A percentile compares a stretch with the other conserved stretches of the same genome.
Conservation (phyloP, 805 yeast genomes). For the Nakazawaea peltata region DNA sequence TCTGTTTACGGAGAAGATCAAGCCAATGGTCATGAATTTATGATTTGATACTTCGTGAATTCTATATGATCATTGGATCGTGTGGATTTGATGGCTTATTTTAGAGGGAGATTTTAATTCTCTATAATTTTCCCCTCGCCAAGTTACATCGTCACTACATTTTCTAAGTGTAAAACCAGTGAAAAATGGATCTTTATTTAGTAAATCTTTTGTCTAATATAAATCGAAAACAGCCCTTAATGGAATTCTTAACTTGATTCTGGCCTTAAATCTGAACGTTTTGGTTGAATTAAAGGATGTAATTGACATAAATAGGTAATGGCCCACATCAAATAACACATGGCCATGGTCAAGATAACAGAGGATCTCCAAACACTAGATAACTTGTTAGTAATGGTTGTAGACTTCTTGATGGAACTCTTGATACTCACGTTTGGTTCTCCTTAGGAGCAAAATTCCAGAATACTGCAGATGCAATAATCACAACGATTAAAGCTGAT, state of each 20-base stretch:
- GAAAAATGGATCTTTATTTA: too few relatives aligned
- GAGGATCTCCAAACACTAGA: constrained; percentile 64
- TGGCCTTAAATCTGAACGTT: constrained; percentile 84
- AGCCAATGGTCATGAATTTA: constrained; percentile 30
- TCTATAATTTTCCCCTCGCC: too few relatives aligned
- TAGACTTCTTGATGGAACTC: not conserved
- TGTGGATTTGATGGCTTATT: constrained; percentile 23
- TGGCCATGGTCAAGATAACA: constrained; percentile 55
- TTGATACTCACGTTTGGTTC: constrained; percentile 52
- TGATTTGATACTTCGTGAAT: constrained; percentile 43
- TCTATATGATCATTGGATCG: constrained; percentile 35
- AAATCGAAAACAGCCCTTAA: too few relatives aligned
- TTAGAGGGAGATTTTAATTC: not conserved
- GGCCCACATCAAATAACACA: constrained; percentile 90
- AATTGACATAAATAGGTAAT: constrained; percentile 81
- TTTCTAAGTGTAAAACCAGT: too few relatives aligned
- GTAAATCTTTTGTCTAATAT: too few relatives aligned
- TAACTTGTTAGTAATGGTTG: not conserved
- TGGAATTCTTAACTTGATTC: too few relatives aligned
- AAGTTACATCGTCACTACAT: constrained; percentile 6
- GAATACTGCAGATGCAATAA: constrained; percentile 51
- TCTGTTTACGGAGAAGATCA: constrained; percentile 54
- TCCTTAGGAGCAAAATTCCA: constrained; percentile 86
- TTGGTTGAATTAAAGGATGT: constrained; percentile 88
- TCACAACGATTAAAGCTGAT: constrained; percentile 51